phyloP scores from a whole-genome alignment of 2,329 filamentous ascomycete species.

The Lasiodiplodia sp. region DNA sequence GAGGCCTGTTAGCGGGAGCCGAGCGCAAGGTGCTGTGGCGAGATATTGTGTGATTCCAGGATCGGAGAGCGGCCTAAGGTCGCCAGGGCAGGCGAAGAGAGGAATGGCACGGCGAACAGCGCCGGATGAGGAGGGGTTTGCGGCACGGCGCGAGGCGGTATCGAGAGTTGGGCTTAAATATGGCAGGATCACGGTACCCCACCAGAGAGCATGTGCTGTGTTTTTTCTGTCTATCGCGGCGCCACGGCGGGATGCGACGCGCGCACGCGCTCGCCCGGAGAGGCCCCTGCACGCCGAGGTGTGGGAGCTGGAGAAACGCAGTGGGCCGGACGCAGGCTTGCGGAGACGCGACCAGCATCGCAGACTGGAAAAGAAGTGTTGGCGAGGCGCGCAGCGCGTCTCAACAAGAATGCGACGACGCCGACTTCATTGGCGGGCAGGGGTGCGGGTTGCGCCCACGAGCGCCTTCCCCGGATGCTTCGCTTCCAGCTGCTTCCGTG shows the following conservation, averaged over 20 bases:
- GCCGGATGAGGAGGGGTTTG: slow-evolving; percentile 1
- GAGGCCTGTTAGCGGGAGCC: slow-evolving; percentile 8
- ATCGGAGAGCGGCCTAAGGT: slow-evolving; percentile 8
- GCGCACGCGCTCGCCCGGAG: slow-evolving; percentile 19
- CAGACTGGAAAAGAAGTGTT: slow-evolving; percentile 1
- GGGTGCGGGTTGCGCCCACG: slow-evolving; percentile 6
- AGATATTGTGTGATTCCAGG: slow-evolving; percentile 28
- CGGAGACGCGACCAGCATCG: slow-evolving; percentile 7
- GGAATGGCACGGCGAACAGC: slow-evolving; percentile 2
- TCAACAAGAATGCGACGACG: slow-evolving; percentile 21
- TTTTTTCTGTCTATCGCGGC: slow-evolving; percentile 26
- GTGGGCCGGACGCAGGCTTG: background rate
- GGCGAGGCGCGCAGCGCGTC: slow-evolving; percentile 16
- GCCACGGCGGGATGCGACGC: slow-evolving; percentile 24
- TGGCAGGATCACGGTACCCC: slow-evolving; percentile 15
- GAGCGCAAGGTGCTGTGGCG: slow-evolving; percentile 17
- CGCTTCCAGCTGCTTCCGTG: slow-evolving; percentile 27
- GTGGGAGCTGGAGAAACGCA: slow-evolving; percentile 7
- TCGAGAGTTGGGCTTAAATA: slow-evolving; percentile 21
- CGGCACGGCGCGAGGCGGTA: slow-evolving; percentile 17
- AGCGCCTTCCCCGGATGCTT: slow-evolving; percentile 22
- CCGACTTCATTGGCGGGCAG: slow-evolving; percentile 10
- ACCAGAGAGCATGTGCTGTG: slow-evolving; percentile 23
- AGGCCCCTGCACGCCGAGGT: slow-evolving; percentile 21
- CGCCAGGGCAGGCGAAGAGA: slow-evolving; percentile 5